Evolutionary conservation across 805 yeast genomes (phyloP), one percentile per base, ranked within the genome.

Genomic region (Komagataella kurtzmanii): DNA sequence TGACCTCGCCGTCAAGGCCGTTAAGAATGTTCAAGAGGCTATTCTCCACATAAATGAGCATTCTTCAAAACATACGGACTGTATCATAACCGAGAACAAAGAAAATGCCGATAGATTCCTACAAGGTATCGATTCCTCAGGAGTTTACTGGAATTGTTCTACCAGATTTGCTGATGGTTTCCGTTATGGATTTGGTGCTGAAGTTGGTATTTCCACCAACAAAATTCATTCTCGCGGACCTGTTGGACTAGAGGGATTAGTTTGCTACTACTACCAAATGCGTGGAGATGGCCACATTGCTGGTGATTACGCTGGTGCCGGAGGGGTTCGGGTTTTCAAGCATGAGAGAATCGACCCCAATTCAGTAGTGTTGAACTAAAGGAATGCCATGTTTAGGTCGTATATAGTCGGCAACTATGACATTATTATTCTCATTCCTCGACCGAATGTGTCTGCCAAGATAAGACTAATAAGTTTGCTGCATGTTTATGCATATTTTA

Each of bases 181-280:
- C 75, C 79, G 99, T 65, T 93, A 91, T 63, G 99, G 99, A 0
- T 93, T 95, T 64, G 99, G 99, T 51, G 85, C 99, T 5, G 99
- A 93, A 67, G 99, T 93, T 17, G 99, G 99, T 43, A 91, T 93
- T 54, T 85, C 96, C 49, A 93, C 99, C 47, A 90, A 91, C 64
- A 93, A 93, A 66, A 88, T 93, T 55, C 99, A 93, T 65, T 96
- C 99, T 7, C 78, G 99, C 61, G 99, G 99, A 2, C 99, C 99
- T 14, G 98, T 93, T 40, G 99, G 99, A 2, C 74, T 93, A 36
- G 99, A 93, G 64, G 99, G 99, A 1, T 74, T 93, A 57, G 95
- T 91, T 64, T 87, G 95, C 59, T 93, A 93, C 67, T 98, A 93
- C 68, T 93, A 93, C 65, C 93, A 88, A 64, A 70, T 93, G 55